Evolutionary conservation across 768 basidiomycete species (phyloP).

Genomic region (Russula emetica): DNA sequence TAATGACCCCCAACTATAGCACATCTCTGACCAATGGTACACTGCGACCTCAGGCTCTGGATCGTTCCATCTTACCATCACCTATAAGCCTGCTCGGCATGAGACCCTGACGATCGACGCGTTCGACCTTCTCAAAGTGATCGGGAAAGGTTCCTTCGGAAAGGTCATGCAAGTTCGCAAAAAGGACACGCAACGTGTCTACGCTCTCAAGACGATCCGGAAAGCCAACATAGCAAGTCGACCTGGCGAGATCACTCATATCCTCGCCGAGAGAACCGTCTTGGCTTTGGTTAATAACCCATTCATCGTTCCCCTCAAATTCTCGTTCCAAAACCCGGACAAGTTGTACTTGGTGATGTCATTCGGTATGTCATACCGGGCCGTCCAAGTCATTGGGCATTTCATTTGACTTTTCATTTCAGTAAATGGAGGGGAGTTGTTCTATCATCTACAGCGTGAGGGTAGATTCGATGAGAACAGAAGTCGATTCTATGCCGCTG

Average conservation of each 20-base stretch:
- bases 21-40: constrained; percentile 90
- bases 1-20: constrained; percentile 39
- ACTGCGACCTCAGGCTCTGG: constrained; percentile 77
- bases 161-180: constrained; percentile 99
- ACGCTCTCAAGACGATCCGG: constrained; percentile 96
- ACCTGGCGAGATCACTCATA: constrained; percentile 96
- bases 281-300: constrained; percentile 96
- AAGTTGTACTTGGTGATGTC: constrained; percentile 98
- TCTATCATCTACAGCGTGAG: constrained; percentile 95
- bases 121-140: constrained; percentile 95
- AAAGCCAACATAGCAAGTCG: constrained; percentile 97
- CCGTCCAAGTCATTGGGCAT: background rate
- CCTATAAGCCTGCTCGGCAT: constrained; percentile 83
- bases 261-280: constrained; percentile 94
- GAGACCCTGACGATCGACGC: constrained; percentile 91
- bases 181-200: constrained; percentile 96
- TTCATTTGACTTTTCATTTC: constrained; percentile 10
- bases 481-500: constrained; percentile 97
- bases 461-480: constrained; percentile 93
- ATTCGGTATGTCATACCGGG: constrained; percentile 55
- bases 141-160: constrained; percentile 96
- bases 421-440: constrained; percentile 97
- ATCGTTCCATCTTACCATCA: constrained; percentile 92
- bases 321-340: constrained; percentile 97
- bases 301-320: constrained; percentile 98